A percentile compares a stretch with the other conserved stretches of the same genome.
phyloP scores from a whole-genome alignment of 2,329 filamentous ascomycete genomes.

The Nothopassalora personata region DNA sequence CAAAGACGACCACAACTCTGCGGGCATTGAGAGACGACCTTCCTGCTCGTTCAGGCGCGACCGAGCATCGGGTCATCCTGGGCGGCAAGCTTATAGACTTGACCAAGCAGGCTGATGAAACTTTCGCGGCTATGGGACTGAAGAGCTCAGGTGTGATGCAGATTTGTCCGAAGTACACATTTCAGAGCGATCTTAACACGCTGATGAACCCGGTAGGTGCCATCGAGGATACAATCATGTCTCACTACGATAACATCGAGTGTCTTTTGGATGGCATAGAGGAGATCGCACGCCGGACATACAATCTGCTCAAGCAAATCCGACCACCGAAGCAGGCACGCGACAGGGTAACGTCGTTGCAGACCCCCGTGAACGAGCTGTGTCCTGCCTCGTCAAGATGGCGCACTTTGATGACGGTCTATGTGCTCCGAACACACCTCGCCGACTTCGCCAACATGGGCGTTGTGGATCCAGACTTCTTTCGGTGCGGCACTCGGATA shows the following conservation, averaged over 20 bases:
- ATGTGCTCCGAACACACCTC: conserved; percentile 61
- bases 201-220: conserved; percentile 34
- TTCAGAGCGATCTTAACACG: conserved; percentile 21
- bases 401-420: conserved; percentile 62
- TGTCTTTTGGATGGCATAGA: conserved; percentile 62
- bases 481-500: conserved; percentile 23
- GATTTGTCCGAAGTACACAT: conserved; percentile 24
- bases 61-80: conserved; percentile 22
- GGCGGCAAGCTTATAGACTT: conserved; percentile 22
- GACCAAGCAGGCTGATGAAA: conserved; percentile 6
- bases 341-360: conserved; percentile 52
- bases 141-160: conserved; percentile 21
- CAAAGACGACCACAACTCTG: conserved; percentile 12
- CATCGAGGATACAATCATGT: conserved; percentile 72
- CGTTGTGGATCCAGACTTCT: conserved; percentile 26
- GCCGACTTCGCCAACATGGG: conserved; percentile 26
- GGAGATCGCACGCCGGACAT: conserved; percentile 46
- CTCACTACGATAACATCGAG: conserved; percentile 80
- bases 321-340: conserved; percentile 34
- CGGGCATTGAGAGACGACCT: conserved; percentile 21
- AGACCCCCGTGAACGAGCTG: conserved; percentile 53
- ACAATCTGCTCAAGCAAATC: conserved; percentile 46
- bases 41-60: conserved; percentile 21
- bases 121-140: conserved; percentile 20
- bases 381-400: conserved; percentile 67